Percentiles rank a stretch among this genome's conserved stretches.
phyloP scores from a whole-genome alignment of 345 rosid species.

The Salix arbutifolia region DNA sequence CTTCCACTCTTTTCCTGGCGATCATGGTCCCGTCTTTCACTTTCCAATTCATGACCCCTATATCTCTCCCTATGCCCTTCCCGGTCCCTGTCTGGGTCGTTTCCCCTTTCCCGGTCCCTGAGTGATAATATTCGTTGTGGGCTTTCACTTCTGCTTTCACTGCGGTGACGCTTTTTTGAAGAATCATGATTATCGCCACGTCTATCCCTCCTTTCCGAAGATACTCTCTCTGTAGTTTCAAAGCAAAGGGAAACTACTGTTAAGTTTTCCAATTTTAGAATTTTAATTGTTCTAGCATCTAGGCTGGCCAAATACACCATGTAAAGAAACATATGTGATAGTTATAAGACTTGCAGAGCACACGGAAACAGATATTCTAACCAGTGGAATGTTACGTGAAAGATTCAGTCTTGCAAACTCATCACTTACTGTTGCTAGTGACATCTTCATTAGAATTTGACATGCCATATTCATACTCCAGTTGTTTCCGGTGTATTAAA shows the following conservation, averaged over 20 bases:
- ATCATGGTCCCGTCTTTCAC: conserved; percentile 49
- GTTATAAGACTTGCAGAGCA: background rate
- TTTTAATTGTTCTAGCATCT: background rate
- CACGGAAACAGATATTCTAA: background rate
- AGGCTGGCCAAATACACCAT: background rate
- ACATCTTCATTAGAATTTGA: conserved; percentile 35
- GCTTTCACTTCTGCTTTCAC: conserved; percentile 60
- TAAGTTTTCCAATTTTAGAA: background rate
- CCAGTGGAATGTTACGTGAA: too few species aligned
- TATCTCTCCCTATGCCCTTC: conserved; percentile 48
- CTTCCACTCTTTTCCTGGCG: conserved; percentile 72
- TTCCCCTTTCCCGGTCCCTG: conserved; percentile 21
- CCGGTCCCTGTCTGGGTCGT: conserved; percentile 35
- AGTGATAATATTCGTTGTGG: conserved; percentile 56
- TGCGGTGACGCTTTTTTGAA: conserved; percentile 73
- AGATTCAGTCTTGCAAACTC: conserved; percentile 4
- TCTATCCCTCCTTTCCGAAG: conserved; percentile 58
- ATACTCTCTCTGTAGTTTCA: conserved; percentile 50
- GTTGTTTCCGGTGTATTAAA: conserved; percentile 63
- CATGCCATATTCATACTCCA: conserved; percentile 72
- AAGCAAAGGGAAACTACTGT: background rate
- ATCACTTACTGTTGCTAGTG: conserved; percentile 54
- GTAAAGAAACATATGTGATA: background rate
- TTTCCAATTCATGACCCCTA: conserved; percentile 39
- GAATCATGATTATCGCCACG: conserved; percentile 58